Conservation (phyloP, 345 rosid species). For the Heritiera littoralis region DNA sequence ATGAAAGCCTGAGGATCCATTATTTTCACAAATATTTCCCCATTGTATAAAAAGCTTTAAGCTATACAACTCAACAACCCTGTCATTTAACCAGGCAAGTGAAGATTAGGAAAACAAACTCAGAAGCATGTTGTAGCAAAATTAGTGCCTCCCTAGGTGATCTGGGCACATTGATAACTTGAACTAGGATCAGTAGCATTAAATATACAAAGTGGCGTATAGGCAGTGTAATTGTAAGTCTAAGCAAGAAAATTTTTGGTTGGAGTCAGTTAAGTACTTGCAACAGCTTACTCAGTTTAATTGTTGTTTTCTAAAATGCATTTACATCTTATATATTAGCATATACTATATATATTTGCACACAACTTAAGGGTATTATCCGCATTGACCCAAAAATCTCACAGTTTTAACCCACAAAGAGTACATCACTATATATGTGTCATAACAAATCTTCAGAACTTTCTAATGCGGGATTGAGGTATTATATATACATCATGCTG, state of each 20-base stretch:
- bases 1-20: constrained; percentile 98
- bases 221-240: background rate
- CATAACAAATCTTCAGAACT: no score
- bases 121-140: constrained; percentile 10
- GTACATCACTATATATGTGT: no score
- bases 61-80: constrained; percentile 35
- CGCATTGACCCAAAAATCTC: no score
- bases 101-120: constrained; percentile 6
- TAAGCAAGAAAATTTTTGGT: background rate
- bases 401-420: no score
- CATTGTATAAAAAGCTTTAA: constrained; percentile 44
- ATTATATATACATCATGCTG: background rate
- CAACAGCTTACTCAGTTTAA: background rate
- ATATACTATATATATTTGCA: background rate
- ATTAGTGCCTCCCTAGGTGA: background rate
- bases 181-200: background rate
- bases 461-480: no score
- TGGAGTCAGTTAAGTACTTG: background rate
- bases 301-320: background rate
- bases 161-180: background rate
- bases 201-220: background rate
- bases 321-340: background rate
- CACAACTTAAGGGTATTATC: no score
- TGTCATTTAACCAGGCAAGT: constrained; percentile 14
- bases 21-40: constrained; percentile 49